These are phyloP conservation scores for Blastobotrys attinorum DNA, from an alignment of 805 yeast species.

Conservation along the genomic window DNA sequence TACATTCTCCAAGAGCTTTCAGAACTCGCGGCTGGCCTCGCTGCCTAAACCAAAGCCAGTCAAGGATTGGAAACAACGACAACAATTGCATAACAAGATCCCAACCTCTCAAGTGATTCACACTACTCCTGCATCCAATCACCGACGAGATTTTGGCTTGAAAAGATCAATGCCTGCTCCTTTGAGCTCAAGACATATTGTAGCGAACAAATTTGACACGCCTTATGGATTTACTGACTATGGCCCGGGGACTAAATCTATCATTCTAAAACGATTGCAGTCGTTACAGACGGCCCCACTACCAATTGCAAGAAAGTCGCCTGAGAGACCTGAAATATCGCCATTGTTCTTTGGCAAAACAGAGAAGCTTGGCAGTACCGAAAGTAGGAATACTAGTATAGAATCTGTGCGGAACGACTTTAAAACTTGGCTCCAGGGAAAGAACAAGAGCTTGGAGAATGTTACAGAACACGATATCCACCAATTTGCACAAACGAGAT, in stretches of 20 bases:
- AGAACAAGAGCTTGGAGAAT: too few relatives aligned
- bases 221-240: slow-evolving; percentile 61
- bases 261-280: slow-evolving; percentile 58
- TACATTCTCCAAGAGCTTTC: not conserved
- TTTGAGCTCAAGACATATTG: slow-evolving; percentile 48
- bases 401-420: not conserved
- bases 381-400: too few relatives aligned
- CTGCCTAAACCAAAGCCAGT: not conserved
- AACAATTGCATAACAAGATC: not conserved
- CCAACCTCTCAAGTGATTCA: slow-evolving; percentile 73
- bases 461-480: not conserved
- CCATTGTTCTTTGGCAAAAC: slow-evolving; percentile 3
- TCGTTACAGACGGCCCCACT: slow-evolving; percentile 48
- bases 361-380: too few relatives aligned
- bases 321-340: slow-evolving; percentile 2
- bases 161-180: slow-evolving; percentile 62
- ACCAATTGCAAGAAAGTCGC: slow-evolving; percentile 1
- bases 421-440: not conserved
- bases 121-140: slow-evolving; percentile 56
- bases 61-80: not conserved
- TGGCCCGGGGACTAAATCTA: slow-evolving; percentile 50
- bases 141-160: slow-evolving; percentile 68
- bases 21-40: slow-evolving; percentile 7
- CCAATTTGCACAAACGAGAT: not conserved
- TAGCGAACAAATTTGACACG: slow-evolving; percentile 60